Percentiles rank a stretch among this genome's conserved stretches.
Conservation (phyloP, 2,329 filamentous ascomycete species). For the Hypoxylon sp. region DNA sequence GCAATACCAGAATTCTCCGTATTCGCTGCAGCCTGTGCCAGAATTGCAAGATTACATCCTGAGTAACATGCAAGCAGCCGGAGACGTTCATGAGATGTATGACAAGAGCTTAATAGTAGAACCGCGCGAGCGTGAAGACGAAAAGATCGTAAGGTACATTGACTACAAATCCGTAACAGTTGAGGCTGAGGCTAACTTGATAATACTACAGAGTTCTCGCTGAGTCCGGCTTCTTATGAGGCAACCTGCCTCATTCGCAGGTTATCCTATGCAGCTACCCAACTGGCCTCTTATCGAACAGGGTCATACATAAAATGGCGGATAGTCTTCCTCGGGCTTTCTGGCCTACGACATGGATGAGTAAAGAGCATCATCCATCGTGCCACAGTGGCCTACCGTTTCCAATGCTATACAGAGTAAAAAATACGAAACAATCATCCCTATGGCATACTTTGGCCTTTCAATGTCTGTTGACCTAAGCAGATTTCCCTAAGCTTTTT, state of each 20-base stretch:
- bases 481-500: slow-evolving; percentile 8
- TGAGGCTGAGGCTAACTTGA: slow-evolving; percentile 45
- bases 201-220: slow-evolving; percentile 66
- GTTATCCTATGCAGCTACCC: slow-evolving; percentile 23
- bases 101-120: slow-evolving; percentile 95
- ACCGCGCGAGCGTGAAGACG: slow-evolving; percentile 95
- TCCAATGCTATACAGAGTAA: slow-evolving; percentile 2
- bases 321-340: slow-evolving; percentile 14
- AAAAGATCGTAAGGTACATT: slow-evolving; percentile 97
- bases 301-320: slow-evolving; percentile 26
- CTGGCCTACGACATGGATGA: slow-evolving; percentile 14
- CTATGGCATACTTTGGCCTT: background rate
- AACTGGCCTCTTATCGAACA: slow-evolving; percentile 14
- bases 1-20: slow-evolving; percentile 98
- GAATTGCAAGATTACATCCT: slow-evolving; percentile 98
- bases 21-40: slow-evolving; percentile 87
- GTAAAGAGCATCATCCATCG: slow-evolving; percentile 13
- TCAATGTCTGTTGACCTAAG: slow-evolving; percentile 6
- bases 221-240: slow-evolving; percentile 73
- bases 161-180: background rate
- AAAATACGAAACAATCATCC: slow-evolving; percentile 11
- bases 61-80: slow-evolving; percentile 94
- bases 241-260: slow-evolving; percentile 22
- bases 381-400: slow-evolving; percentile 1
- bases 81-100: slow-evolving; percentile 99